Conservation (phyloP, 2,329 filamentous ascomycete genomes). For the Teratosphaeria epicoccoides region DNA sequence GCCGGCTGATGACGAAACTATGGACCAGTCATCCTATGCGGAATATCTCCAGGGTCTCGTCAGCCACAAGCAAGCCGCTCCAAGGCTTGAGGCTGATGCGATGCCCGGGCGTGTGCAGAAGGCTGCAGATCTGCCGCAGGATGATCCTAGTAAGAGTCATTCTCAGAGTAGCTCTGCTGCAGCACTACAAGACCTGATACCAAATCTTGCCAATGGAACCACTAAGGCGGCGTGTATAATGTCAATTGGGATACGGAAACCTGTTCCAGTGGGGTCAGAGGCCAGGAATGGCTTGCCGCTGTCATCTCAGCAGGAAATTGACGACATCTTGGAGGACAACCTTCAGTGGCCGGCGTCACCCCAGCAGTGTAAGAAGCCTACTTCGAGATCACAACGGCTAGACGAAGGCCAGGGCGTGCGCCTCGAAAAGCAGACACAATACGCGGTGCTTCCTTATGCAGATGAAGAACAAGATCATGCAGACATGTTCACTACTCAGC, state of each 20-base stretch:
- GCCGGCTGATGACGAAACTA: constrained; percentile 18
- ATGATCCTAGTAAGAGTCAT: neutral
- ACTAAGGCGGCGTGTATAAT: neutral
- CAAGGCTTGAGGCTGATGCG: neutral
- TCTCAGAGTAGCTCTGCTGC: neutral
- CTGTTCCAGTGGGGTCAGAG: neutral
- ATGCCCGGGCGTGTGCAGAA: neutral
- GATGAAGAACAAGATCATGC: constrained; percentile 1
- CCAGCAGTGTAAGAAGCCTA: neutral
- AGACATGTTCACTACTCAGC: constrained; percentile 2
- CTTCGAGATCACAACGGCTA: neutral
- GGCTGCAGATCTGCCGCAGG: neutral
- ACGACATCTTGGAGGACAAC: constrained; percentile 5
- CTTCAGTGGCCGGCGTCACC: constrained; percentile 8
- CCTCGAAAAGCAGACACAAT: constrained; percentile 3
- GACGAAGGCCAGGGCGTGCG: neutral
- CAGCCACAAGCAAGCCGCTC: neutral
- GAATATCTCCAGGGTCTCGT: constrained; percentile 13
- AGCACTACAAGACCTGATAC: neutral
- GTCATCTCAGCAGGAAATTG: constrained; percentile 6
- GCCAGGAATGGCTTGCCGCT: neutral
- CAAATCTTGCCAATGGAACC: neutral
- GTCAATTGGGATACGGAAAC: neutral
- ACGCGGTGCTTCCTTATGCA: neutral
- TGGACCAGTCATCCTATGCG: constrained; percentile 20